Percentiles rank a stretch among this genome's conserved stretches.
These are phyloP conservation scores for Ceratocystis albifundus DNA, from an alignment of 2,329 filamentous ascomycete genomes.

Conservation along the genomic window DNA sequence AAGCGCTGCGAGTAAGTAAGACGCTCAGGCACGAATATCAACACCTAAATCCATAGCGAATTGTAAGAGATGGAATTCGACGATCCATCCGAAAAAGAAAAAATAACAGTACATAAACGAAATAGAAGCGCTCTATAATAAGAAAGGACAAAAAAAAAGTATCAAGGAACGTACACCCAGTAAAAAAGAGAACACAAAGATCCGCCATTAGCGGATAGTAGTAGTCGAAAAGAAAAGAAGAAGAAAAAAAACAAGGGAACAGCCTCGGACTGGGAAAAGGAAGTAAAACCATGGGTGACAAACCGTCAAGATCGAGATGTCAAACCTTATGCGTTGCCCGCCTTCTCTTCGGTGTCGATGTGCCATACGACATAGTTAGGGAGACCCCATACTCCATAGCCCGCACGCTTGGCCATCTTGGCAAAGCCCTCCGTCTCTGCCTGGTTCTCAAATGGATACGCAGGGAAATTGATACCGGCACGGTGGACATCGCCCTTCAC, in stretches of 20 bases:
- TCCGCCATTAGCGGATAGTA: background rate
- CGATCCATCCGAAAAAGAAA: background rate
- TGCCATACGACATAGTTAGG: slow-evolving; percentile 99
- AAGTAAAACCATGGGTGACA: background rate
- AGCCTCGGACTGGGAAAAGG: slow-evolving; percentile 4
- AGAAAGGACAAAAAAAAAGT: slow-evolving; percentile 4
- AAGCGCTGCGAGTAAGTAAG: too few relatives aligned
- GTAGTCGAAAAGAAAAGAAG: background rate
- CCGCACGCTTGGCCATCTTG: slow-evolving; percentile 94
- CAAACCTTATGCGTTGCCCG: slow-evolving; percentile 53
- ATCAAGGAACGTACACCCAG: background rate
- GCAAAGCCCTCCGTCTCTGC: slow-evolving; percentile 98
- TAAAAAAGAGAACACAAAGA: background rate
- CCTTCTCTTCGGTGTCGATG: slow-evolving; percentile 91
- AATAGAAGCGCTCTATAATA: background rate
- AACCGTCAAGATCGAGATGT: background rate
- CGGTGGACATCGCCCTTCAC: slow-evolving; percentile 97
- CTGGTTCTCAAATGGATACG: slow-evolving; percentile 95
- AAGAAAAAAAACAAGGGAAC: background rate
- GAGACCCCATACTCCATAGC: slow-evolving; percentile 81
- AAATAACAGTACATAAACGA: background rate
- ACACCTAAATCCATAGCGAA: too few relatives aligned
- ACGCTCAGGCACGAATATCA: too few relatives aligned
- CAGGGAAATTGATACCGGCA: slow-evolving; percentile 96
- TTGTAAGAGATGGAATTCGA: background rate